Percentiles rank a stretch among this genome's conserved stretches.
Conservation (phyloP, 2,329 filamentous ascomycete genomes). For the Alternaria incomplexa region DNA sequence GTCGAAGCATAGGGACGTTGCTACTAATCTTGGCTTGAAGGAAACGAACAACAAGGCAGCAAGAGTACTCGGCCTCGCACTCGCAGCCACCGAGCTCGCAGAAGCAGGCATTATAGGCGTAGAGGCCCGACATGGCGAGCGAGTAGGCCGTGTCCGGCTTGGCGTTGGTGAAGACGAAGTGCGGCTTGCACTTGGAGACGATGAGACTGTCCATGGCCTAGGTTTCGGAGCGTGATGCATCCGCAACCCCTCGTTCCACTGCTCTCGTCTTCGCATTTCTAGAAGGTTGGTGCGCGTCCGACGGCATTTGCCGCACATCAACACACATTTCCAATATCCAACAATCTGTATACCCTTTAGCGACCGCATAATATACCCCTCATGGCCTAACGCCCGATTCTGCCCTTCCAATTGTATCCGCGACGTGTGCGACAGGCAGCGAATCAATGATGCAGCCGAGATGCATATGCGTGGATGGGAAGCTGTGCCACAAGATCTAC, state of each 20-base stretch:
- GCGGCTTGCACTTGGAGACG: constrained; percentile 83
- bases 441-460: background rate
- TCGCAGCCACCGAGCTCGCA: constrained; percentile 80
- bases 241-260: background rate
- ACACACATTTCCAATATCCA: constrained; percentile 2
- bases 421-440: background rate
- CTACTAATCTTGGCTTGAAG: constrained; percentile 21
- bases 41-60: constrained; percentile 48
- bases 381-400: background rate
- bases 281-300: constrained; percentile 3
- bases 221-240: constrained; percentile 52
- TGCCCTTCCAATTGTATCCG: constrained; percentile 6
- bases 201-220: constrained; percentile 82
- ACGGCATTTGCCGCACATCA: background rate
- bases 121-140: constrained; percentile 77
- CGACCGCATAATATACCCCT: constrained; percentile 3
- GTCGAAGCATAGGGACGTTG: constrained; percentile 22
- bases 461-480: constrained; percentile 2
- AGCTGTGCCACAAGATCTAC: constrained; percentile 9
- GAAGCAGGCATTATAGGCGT: constrained; percentile 88
- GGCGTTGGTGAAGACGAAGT: constrained; percentile 91
- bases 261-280: background rate
- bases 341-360: constrained; percentile 8
- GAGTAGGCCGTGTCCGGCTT: constrained; percentile 85
- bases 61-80: constrained; percentile 64